These are phyloP conservation scores for Chaetomium sp. DNA, from an alignment of 2,329 filamentous ascomycete genomes.

Conservation along the genomic window DNA sequence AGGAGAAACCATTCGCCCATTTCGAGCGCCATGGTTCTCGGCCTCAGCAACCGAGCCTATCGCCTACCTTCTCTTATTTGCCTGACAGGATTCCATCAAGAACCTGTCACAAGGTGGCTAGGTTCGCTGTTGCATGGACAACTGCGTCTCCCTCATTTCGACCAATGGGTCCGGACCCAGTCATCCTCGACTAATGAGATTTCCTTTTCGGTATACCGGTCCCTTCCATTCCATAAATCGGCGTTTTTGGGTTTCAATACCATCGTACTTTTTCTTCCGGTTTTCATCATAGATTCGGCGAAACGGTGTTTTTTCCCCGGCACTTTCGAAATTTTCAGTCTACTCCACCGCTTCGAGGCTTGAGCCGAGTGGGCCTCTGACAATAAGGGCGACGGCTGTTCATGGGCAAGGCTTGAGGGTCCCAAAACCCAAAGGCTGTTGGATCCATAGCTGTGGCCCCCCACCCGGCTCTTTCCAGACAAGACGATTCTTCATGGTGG, in stretches of 20 bases:
- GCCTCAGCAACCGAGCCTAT: slow-evolving; percentile 1
- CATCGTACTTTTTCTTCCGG: slow-evolving; percentile 13
- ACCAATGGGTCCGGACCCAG: slow-evolving; percentile 9
- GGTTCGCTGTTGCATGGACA: slow-evolving; percentile 5
- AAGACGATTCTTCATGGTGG: neutral
- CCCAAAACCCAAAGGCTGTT: neutral
- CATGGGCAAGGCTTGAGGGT: neutral
- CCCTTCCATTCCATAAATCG: slow-evolving; percentile 34
- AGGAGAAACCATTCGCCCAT: slow-evolving; percentile 2
- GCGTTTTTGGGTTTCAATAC: slow-evolving; percentile 36
- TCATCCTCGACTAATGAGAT: slow-evolving; percentile 34
- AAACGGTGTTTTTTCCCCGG: slow-evolving; percentile 18
- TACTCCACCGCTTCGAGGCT: neutral
- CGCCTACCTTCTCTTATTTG: neutral
- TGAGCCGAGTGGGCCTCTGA: slow-evolving; percentile 2
- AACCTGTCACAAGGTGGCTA: neutral
- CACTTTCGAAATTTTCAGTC: slow-evolving; percentile 4
- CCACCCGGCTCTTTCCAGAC: neutral
- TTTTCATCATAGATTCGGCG: slow-evolving; percentile 34
- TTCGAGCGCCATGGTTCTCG: slow-evolving; percentile 4
- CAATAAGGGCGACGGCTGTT: neutral
- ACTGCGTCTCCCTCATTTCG: neutral
- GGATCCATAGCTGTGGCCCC: neutral
- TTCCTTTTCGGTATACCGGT: slow-evolving; percentile 37
- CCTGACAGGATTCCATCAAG: neutral